Base-by-base conservation (phyloP, 352 stramenopile genomes). In the Ochromonadaceae sp. region DNA sequence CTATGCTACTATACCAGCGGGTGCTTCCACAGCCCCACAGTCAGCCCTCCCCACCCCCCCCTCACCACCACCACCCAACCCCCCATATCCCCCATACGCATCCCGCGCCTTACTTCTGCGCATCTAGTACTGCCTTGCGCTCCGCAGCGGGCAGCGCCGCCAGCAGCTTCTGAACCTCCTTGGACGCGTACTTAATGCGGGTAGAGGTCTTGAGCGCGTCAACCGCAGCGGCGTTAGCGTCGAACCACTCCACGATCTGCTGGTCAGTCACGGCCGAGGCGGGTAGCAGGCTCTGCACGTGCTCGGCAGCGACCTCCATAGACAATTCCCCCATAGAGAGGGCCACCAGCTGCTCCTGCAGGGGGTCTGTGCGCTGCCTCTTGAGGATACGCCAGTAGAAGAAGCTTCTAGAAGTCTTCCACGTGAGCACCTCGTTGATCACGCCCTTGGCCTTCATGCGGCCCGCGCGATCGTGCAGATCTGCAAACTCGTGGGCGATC, bases 401-500 rank as follows among this genome's bases (percentile, higher is more conserved):
- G 81, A 95, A 98, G 70, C 78, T 81, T 57, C 93, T 86, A 59
- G 91, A 92, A 68, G 86, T 75, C 40, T 82, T 78, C 93, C 93
- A 98, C 34, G 86, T 76, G 31, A 99, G 86, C 38, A 97, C 83
- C 25, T 95, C 81, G 66, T 92, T 84, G 69, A 99, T 98, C 60
- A 96, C 95, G 61, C 85, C 85, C 82, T 98, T 97, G 26, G 92
- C 91, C 79, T 97, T 96, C 95, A 99, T 99, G 72, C 95, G 88
- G 39, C 93, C 95, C 35, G 92, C 93, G 66, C 91, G 93, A 76
- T 99, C 94, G 78, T 99, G 94, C 41, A 98, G 78, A 71, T 99
- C 94, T 43, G 90, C 92, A 74, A 99, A 99, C 79, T 98, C 88
- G 69, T 93, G 96, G 17, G 92, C 91, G 59, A 97, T 85, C 78